Conservation (phyloP, 352 stramenopile species). For the Phytophthora pinifolia region DNA sequence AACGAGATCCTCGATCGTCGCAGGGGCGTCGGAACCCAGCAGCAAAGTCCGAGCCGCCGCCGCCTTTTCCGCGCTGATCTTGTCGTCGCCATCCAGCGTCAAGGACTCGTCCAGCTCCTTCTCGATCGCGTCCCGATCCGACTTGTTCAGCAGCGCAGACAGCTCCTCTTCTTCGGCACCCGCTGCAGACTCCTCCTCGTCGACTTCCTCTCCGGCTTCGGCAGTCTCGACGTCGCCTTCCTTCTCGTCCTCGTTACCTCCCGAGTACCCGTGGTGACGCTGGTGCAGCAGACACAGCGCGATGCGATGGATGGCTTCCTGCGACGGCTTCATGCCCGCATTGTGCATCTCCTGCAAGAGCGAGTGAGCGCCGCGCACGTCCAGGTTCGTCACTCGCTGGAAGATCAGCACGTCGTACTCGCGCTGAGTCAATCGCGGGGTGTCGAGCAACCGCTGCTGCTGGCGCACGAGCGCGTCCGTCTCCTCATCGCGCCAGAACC, state of each 20-base stretch:
- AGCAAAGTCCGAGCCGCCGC: constrained; percentile 19
- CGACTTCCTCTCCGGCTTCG: constrained; percentile 19
- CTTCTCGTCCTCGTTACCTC: constrained; percentile 4
- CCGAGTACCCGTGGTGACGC: constrained; percentile 17
- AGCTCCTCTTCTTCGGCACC: constrained; percentile 28
- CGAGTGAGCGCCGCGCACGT: constrained; percentile 52
- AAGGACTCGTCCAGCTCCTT: constrained; percentile 41
- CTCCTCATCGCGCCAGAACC: constrained; percentile 67
- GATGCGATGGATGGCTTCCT: constrained; percentile 74
- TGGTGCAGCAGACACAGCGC: constrained; percentile 59
- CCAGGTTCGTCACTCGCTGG: constrained; percentile 44
- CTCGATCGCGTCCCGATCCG: constrained; percentile 49
- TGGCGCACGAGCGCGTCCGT: constrained; percentile 47
- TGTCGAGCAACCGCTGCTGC: constrained; percentile 50
- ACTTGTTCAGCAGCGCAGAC: constrained; percentile 34
- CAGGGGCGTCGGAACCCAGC: constrained; percentile 41
- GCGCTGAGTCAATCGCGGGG: constrained; percentile 25
- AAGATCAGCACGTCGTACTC: constrained; percentile 81
- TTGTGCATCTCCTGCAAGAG: constrained; percentile 86
- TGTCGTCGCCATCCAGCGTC: constrained; percentile 43
- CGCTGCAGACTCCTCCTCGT: constrained; percentile 7
- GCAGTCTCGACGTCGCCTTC: constrained; percentile 1
- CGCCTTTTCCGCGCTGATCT: constrained; percentile 25
- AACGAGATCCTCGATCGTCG: constrained; percentile 58
- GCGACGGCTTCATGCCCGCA: constrained; percentile 56